Conservation (phyloP, 2,329 filamentous ascomycete species). For the Pyricularia pennisetigena region DNA sequence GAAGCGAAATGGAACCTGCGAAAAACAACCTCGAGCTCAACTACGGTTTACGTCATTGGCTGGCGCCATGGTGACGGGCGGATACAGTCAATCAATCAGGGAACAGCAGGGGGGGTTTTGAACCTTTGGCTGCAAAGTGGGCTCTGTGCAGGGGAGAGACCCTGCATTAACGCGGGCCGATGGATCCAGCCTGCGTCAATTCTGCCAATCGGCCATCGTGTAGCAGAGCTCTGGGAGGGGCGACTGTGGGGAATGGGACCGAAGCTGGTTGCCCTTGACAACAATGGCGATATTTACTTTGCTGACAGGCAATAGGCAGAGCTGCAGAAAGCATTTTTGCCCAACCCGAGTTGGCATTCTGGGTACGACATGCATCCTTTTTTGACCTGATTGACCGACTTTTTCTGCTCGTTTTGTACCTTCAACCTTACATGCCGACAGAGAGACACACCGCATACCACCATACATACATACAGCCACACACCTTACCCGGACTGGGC, state of each 20-base stretch:
- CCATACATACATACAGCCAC: neutral
- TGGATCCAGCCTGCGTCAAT: neutral
- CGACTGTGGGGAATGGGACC: neutral
- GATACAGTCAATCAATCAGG: neutral
- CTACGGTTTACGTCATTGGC: neutral
- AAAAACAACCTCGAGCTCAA: neutral
- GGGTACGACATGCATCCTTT: neutral
- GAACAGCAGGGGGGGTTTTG: neutral
- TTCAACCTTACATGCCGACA: neutral
- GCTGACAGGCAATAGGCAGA: neutral
- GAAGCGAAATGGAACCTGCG: neutral
- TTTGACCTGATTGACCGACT: neutral
- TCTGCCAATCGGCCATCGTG: neutral
- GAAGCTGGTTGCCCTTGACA: neutral
- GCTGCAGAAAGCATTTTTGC: neutral
- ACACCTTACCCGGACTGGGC: neutral
- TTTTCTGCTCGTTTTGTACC: neutral
- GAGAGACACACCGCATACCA: neutral
- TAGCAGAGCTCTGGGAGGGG: neutral
- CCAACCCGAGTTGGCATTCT: neutral
- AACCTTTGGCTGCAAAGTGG: neutral
- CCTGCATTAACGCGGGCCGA: neutral
- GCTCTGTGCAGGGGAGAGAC: neutral
- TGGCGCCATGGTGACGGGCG: slow-evolving; percentile 1
- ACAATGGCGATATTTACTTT: slow-evolving; percentile 1